Evolutionary conservation across 1,139 yeast genomes (phyloP), one percentile per base, ranked within the genome.

Genomic region (Suzukiozyma palmioleophila): DNA sequence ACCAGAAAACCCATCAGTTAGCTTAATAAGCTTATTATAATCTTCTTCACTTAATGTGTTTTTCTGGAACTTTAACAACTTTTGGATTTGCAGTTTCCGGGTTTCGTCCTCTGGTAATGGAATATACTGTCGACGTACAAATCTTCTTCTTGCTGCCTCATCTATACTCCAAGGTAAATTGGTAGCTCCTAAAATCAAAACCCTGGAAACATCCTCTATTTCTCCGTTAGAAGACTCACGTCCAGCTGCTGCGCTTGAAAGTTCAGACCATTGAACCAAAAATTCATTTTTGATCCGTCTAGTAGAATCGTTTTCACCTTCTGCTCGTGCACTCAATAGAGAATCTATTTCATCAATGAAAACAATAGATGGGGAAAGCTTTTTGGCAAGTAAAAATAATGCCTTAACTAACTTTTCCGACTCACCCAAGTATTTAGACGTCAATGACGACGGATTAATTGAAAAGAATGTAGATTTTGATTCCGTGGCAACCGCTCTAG

Each of bases 161-260:
- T 92, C 99, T 46, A 92, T 90, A 3, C 89, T 84, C 99, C 99
- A 92, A 0, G 99, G 99, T 48, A 92, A 63, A 58, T 92, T 92
- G 0, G 99, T 92, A 1, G 98, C 98, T 0, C 97, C 98, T 31
- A 92, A 67, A 3, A 92, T 96, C 26, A 92, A 71, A 3, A 92
- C 98, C 41, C 97, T 68, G 14, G 69, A 73, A 24, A 64, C 69
- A 32, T 80, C 81, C 26, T 78, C 75, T 48, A 79, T 84, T 32
- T 76, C 84, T 10, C 71, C 74, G 2, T 67, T 63, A 11, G 57
- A 46, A 1, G 46, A 37, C 38, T 76, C 81, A 32, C 60, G 70
- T 1, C 95, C 94, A 1, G 95, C 96, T 0, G 97, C 96, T 0
- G 97, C 97, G 46, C 85, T 84, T 26, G 95, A 88, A 35, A 92